Evolutionary conservation across 176 grass and related monocot species (phyloP), one percentile per base, ranked within the genome.

Genomic region (Zoysia pacifica): DNA sequence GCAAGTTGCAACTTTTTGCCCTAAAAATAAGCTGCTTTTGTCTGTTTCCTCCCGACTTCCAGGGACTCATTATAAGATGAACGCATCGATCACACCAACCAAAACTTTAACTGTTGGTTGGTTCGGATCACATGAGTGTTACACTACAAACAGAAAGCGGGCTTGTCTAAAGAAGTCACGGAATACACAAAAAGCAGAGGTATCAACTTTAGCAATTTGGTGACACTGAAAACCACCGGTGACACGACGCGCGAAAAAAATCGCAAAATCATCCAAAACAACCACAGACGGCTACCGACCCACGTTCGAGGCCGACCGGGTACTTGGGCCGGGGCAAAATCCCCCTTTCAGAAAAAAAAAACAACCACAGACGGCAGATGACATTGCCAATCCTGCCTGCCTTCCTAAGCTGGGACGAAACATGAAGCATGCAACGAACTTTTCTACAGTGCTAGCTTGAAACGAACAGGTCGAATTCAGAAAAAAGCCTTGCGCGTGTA

Each of bases 41-140:
- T 73, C 69, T 62, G 60, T 43, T 66, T 55, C 59, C 73, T 78
- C 67, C 78, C 69, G 75, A 63, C 62, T 81, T 86, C 54, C 82
- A 90, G 82, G 82, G 42, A 38, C 11, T 81, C 87, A 72, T 85
- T 79, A 92, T 89, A 72, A 81, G 82, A 81, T 38, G 65, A 92
- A 78, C 85, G 77, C 84, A 77, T 88, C 83, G 45, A 87, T 85
- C 89, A 94, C 48, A 15, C 81, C 69, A 78, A 71, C 28, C 44
- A 72, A 89, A 81, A 65, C 72, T 83, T 89, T 86, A 81, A 90
- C 74, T 70, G 83, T 83, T 92, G 63, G 87, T 90, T 88, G 88
- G 81, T 84, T 85, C 72, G 49, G 63, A 83, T 92, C 94, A 99
- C 97, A 99, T 93, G 93, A 82, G 50, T 36, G 51, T 67, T 85